phyloP scores from a whole-genome alignment of 441 rosid genomes.

The Populus tomentosa region DNA sequence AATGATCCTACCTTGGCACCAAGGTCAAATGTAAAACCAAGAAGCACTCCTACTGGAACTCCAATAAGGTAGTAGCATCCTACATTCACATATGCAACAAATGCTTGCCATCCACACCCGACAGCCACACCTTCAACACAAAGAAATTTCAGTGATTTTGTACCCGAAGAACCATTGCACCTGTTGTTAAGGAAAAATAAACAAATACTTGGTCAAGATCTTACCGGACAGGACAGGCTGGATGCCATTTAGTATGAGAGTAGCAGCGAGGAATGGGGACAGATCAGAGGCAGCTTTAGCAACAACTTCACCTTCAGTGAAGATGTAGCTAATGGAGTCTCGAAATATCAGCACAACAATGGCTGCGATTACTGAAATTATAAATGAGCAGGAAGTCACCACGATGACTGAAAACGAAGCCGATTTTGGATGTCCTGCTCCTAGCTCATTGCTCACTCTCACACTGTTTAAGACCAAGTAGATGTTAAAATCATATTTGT shows the following conservation, averaged over 20 bases:
- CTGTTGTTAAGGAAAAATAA: not conserved
- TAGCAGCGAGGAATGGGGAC: slow-evolving; percentile 38
- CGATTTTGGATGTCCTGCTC: slow-evolving; percentile 45
- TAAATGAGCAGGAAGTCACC: slow-evolving; percentile 29
- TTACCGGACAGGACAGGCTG: slow-evolving; percentile 64
- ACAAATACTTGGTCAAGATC: not conserved
- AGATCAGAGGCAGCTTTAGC: slow-evolving; percentile 50
- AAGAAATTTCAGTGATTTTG: not conserved
- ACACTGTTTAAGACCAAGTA: slow-evolving; percentile 26
- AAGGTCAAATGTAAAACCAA: slow-evolving; percentile 39
- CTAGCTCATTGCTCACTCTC: slow-evolving; percentile 46
- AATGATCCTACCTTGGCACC: slow-evolving; percentile 40
- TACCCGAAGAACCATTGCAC: no score
- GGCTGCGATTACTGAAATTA: slow-evolving; percentile 34
- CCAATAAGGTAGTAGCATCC: slow-evolving; percentile 36
- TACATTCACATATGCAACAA: slow-evolving; percentile 25
- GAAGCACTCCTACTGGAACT: slow-evolving; percentile 40
- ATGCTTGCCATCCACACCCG: slow-evolving; percentile 43
- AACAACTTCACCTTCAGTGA: slow-evolving; percentile 44
- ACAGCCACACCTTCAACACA: slow-evolving; percentile 38
- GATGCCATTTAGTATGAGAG: slow-evolving; percentile 50
- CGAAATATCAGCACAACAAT: slow-evolving; percentile 33
- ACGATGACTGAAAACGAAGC: slow-evolving; percentile 29
- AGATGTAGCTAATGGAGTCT: slow-evolving; percentile 46
- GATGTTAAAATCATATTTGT: not conserved